These are phyloP conservation scores for Entonaema liquescens DNA, from an alignment of 495 filamentous ascomycete genomes.

Conservation along the genomic window DNA sequence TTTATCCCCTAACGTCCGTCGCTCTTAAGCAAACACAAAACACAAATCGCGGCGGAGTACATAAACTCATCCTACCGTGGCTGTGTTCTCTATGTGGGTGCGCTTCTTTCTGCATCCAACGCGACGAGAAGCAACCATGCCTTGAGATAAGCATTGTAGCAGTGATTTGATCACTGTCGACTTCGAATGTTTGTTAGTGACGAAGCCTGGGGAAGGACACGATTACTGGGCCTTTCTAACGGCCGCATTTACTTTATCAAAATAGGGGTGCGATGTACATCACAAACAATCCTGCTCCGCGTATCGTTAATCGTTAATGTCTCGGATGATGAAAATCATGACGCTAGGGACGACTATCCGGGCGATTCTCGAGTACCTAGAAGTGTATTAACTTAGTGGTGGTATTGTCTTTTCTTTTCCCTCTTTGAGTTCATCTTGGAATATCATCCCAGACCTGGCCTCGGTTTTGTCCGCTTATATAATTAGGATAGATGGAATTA, in stretches of 20 bases:
- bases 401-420: not conserved
- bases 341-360: not conserved
- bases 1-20: no score
- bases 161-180: not conserved
- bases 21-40: not conserved
- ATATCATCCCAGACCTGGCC: not conserved
- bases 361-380: not conserved
- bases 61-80: slow-evolving; percentile 8
- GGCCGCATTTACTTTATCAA: slow-evolving; percentile 11
- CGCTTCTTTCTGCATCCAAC: not conserved
- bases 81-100: slow-evolving; percentile 8
- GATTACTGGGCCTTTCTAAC: not conserved
- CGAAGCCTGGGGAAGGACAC: not conserved
- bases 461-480: slow-evolving; percentile 11
- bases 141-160: not conserved
- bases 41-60: slow-evolving; percentile 7
- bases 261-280: not conserved
- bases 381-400: not conserved
- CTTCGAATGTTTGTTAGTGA: not conserved
- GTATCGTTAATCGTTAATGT: no score
- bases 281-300: not conserved
- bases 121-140: not conserved
- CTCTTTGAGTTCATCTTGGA: not conserved
- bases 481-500: slow-evolving; percentile 16
- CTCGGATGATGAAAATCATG: no score